Percentiles rank a stretch among this genome's conserved stretches.
Evolutionary conservation across 169 alveolate species (phyloP).

Genomic region (Plasmodium berghei): DNA sequence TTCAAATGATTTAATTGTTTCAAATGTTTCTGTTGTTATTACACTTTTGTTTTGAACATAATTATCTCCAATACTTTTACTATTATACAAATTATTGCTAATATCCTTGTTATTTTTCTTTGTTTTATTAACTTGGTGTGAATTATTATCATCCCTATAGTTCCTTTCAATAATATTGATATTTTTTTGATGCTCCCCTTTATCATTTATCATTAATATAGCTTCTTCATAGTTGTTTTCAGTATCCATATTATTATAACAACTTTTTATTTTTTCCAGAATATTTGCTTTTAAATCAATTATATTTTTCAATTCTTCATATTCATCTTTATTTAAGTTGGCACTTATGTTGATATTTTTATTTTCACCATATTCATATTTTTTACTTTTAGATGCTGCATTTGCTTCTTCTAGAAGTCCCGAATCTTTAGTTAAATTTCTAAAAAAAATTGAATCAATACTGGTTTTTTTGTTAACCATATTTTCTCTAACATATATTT

Average conservation of each 20-base stretch:
- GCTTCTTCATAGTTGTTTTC: constrained; percentile 31
- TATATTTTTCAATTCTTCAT: constrained; percentile 55
- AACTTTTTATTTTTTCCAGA: constrained; percentile 65
- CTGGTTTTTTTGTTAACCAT: constrained; percentile 72
- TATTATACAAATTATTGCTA: background rate
- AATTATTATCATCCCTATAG: background rate
- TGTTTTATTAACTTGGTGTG: background rate
- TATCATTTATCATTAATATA: constrained; percentile 56
- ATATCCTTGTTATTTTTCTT: background rate
- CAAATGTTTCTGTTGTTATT: constrained; percentile 51
- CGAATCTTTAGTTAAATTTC: constrained; percentile 46
- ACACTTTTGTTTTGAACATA: constrained; percentile 18
- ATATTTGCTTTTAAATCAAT: constrained; percentile 54
- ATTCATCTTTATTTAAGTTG: constrained; percentile 23
- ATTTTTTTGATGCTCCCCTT: background rate
- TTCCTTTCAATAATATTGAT: background rate
- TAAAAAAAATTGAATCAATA: constrained; percentile 74
- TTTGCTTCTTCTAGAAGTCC: background rate
- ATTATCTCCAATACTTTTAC: background rate
- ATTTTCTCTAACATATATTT: constrained; percentile 31
- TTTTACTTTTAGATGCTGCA: background rate
- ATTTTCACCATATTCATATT: background rate
- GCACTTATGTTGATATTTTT: background rate
- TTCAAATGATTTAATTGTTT: constrained; percentile 41
- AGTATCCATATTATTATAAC: constrained; percentile 35